A percentile compares a stretch with the other conserved stretches of the same genome.
These are phyloP conservation scores for Mortierella sp. DNA, from an alignment of 371 early-diverging fungal species.

Conservation along the genomic window DNA sequence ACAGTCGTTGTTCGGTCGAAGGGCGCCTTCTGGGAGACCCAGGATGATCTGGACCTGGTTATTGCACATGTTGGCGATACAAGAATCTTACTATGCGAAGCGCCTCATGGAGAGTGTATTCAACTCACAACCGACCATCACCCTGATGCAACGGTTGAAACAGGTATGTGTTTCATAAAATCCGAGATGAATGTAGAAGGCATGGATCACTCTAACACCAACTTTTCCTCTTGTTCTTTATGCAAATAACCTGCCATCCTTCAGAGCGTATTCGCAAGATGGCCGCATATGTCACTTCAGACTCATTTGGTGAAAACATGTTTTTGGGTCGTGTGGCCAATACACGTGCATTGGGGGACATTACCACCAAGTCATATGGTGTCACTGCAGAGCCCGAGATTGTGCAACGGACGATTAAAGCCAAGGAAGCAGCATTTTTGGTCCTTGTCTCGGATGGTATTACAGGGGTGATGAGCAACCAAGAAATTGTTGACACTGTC, in stretches of 20 bases:
- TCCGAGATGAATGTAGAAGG: too few relatives aligned
- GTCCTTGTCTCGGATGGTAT: slow-evolving; percentile 81
- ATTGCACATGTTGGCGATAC: slow-evolving; percentile 78
- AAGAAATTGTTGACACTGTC: slow-evolving; percentile 83
- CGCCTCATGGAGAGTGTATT: slow-evolving; percentile 63
- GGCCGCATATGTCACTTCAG: slow-evolving; percentile 75
- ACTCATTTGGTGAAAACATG: slow-evolving; percentile 83
- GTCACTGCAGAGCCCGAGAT: slow-evolving; percentile 84
- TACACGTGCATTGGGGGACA: slow-evolving; percentile 82
- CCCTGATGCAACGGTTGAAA: slow-evolving; percentile 69
- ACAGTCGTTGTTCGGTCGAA: slow-evolving; percentile 69
- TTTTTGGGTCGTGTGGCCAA: slow-evolving; percentile 79
- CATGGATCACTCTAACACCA: not conserved
- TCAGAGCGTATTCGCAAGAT: slow-evolving; percentile 67
- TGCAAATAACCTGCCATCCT: not conserved
- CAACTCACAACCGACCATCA: slow-evolving; percentile 75
- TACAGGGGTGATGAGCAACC: slow-evolving; percentile 81
- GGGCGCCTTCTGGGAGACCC: slow-evolving; percentile 74
- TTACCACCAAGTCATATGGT: slow-evolving; percentile 77
- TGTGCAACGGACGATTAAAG: slow-evolving; percentile 60
- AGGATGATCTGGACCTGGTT: slow-evolving; percentile 63
- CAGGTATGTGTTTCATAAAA: slow-evolving; percentile 27
- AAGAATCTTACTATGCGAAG: slow-evolving; percentile 68
- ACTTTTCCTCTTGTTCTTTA: not conserved
- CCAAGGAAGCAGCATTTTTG: slow-evolving; percentile 67